These are phyloP conservation scores for Candolleomyces eurysporus DNA, from an alignment of 768 basidiomycete species.

Conservation along the genomic window DNA sequence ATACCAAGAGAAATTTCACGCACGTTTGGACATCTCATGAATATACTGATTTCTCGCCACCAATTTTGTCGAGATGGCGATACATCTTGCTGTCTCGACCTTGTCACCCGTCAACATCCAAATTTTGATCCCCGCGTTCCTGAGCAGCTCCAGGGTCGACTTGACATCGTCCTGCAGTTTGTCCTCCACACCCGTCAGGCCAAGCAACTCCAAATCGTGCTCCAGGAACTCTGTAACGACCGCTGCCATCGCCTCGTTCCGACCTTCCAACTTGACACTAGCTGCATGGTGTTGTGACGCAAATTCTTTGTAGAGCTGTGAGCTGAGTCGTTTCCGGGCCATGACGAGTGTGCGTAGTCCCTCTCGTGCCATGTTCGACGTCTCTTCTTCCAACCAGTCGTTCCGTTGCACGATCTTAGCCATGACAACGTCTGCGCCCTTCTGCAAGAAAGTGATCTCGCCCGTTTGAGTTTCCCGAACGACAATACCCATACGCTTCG, in stretches of 20 bases:
- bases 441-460: slow-evolving; percentile 97
- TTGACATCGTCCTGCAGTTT: slow-evolving; percentile 98
- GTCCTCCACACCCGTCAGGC: slow-evolving; percentile 98
- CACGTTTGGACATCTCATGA: slow-evolving; percentile 92
- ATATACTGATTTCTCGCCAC: slow-evolving; percentile 97
- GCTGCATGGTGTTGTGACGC: slow-evolving; percentile 71
- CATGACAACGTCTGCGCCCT: slow-evolving; percentile 99
- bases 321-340: slow-evolving; percentile 72
- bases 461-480: slow-evolving; percentile 75
- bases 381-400: slow-evolving; percentile 99
- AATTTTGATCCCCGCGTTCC: slow-evolving; percentile 97
- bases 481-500: slow-evolving; percentile 98
- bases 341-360: slow-evolving; percentile 93
- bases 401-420: slow-evolving; percentile 90
- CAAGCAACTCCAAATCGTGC: slow-evolving; percentile 86
- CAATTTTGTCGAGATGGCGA: slow-evolving; percentile 95
- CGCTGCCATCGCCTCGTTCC: slow-evolving; percentile 76
- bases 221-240: slow-evolving; percentile 81
- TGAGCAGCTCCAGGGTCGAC: slow-evolving; percentile 83
- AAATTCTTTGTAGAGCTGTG: slow-evolving; percentile 72
- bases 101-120: slow-evolving; percentile 99
- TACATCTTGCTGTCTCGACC: slow-evolving; percentile 97
- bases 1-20: slow-evolving; percentile 20
- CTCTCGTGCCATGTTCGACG: slow-evolving; percentile 97
- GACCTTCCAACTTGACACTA: slow-evolving; percentile 71